Conservation (phyloP, 2,329 filamentous ascomycete genomes). For the Emergomyces pasteurianus region DNA sequence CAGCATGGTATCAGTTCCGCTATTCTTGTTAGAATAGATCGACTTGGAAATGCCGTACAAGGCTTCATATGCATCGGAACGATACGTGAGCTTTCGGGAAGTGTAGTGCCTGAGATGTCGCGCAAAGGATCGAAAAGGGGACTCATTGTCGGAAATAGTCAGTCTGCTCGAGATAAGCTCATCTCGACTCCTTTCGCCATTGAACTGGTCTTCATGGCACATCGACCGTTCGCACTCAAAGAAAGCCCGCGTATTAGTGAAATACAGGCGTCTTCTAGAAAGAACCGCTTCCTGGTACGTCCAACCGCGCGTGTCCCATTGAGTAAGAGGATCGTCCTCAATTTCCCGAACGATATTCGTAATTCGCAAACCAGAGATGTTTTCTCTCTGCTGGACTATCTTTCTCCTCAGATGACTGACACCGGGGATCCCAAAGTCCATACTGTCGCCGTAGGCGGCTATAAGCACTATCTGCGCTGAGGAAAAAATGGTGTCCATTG, state of each 20-base stretch:
- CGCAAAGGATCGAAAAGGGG: background rate
- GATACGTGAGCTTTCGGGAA: background rate
- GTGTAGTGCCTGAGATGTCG: background rate
- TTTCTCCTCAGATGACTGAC: background rate
- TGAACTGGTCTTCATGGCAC: background rate
- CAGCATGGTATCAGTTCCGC: background rate
- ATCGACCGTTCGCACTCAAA: background rate
- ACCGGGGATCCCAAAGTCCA: background rate
- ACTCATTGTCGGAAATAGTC: background rate
- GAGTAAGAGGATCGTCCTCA: background rate
- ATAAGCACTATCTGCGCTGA: background rate
- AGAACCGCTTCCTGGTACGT: background rate
- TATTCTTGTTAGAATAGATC: background rate
- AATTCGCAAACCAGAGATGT: background rate
- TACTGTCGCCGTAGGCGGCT: background rate
- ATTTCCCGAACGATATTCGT: background rate
- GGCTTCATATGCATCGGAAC: background rate
- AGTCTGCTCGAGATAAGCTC: background rate
- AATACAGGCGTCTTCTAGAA: background rate
- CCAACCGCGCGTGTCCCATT: background rate
- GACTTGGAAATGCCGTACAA: background rate
- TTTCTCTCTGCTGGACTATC: background rate
- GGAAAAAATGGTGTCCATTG: background rate
- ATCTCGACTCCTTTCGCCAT: background rate
- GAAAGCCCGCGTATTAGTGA: background rate